A percentile compares a stretch with the other conserved stretches of the same genome.
Conservation (phyloP, 768 basidiomycete species). For the Kwoniella sp. region DNA sequence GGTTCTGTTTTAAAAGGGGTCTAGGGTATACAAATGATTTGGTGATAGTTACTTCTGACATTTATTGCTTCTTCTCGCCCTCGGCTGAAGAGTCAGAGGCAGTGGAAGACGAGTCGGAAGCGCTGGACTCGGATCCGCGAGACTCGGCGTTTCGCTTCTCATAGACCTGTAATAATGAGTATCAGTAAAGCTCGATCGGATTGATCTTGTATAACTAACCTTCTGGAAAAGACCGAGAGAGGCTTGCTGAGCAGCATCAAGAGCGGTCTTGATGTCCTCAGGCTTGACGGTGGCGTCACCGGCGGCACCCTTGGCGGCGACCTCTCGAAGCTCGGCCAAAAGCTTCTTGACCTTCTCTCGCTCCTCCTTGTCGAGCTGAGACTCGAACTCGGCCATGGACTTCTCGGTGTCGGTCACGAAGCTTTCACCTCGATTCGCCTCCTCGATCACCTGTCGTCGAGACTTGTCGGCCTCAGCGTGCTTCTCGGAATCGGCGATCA, state of each 20-base stretch:
- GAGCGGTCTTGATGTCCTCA: slow-evolving; percentile 85
- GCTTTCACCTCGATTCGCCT: slow-evolving; percentile 93
- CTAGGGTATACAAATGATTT: neutral
- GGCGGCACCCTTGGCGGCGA: slow-evolving; percentile 83
- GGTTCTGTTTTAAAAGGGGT: neutral
- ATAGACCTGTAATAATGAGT: slow-evolving; percentile 58
- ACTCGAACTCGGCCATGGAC: slow-evolving; percentile 96
- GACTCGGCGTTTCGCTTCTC: slow-evolving; percentile 83
- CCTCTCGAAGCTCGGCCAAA: slow-evolving; percentile 76
- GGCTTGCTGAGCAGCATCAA: slow-evolving; percentile 88
- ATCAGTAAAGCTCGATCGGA: slow-evolving; percentile 3
- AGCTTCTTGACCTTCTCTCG: slow-evolving; percentile 90
- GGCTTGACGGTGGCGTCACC: slow-evolving; percentile 75
- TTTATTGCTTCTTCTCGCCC: slow-evolving; percentile 40
- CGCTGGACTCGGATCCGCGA: slow-evolving; percentile 35
- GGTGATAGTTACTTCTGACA: neutral
- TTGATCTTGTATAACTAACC: slow-evolving; percentile 50
- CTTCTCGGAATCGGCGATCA: slow-evolving; percentile 91
- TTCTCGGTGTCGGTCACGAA: slow-evolving; percentile 94
- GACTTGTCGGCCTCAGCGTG: slow-evolving; percentile 90
- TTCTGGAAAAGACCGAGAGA: slow-evolving; percentile 97
- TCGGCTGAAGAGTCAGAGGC: slow-evolving; percentile 18
- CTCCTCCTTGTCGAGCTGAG: slow-evolving; percentile 86
- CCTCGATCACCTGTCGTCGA: slow-evolving; percentile 83
- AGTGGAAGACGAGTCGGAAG: slow-evolving; percentile 20